Percentiles rank a stretch among this genome's conserved stretches.
These are phyloP conservation scores for Trichophyton rubrum DNA, from an alignment of 2,329 filamentous ascomycete genomes.

Conservation along the genomic window DNA sequence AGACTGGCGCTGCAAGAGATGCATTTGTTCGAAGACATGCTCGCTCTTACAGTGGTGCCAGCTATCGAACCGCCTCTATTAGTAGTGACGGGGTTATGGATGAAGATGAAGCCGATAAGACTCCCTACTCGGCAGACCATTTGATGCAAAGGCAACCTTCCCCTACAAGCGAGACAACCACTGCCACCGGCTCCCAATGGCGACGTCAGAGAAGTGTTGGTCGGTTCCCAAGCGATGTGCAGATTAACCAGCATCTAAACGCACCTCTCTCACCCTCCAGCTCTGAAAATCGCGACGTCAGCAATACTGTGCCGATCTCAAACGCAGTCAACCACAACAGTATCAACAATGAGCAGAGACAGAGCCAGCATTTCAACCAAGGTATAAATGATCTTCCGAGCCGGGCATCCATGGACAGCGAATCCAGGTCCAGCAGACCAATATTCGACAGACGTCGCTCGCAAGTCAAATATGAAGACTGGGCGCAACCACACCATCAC, in stretches of 20 bases:
- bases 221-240: slow-evolving; percentile 88
- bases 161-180: slow-evolving; percentile 24
- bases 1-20: slow-evolving; percentile 73
- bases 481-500: background rate
- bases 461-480: slow-evolving; percentile 1
- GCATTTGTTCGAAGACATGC: slow-evolving; percentile 76
- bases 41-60: slow-evolving; percentile 58
- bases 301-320: background rate
- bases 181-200: slow-evolving; percentile 23
- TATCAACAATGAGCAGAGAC: background rate
- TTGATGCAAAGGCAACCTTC: slow-evolving; percentile 26
- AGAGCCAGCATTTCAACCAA: background rate
- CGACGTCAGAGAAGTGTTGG: slow-evolving; percentile 81
- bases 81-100: slow-evolving; percentile 69
- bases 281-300: slow-evolving; percentile 1
- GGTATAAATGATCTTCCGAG: background rate
- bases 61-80: slow-evolving; percentile 44
- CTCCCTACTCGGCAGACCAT: slow-evolving; percentile 51
- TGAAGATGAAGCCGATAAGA: slow-evolving; percentile 56
- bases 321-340: background rate
- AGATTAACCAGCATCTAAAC: slow-evolving; percentile 58
- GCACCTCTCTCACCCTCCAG: slow-evolving; percentile 68
- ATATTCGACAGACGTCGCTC: background rate
- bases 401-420: background rate
- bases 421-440: background rate